phyloP scores from a whole-genome alignment of 2,329 filamentous ascomycete genomes.

The Didymella keratinophila region DNA sequence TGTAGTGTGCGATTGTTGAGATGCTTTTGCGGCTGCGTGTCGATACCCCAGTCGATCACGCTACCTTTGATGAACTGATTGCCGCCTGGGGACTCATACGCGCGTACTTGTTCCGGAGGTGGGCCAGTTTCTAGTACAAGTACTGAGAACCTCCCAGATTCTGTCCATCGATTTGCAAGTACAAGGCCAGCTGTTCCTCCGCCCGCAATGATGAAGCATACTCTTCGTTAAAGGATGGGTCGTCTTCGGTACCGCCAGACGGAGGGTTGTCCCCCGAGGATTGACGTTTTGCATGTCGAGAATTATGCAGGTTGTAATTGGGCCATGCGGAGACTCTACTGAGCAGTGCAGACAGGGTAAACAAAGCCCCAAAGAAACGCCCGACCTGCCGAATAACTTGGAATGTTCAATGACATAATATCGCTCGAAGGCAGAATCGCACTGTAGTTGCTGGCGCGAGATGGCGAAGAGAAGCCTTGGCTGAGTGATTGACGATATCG shows the following conservation, averaged over 20 bases:
- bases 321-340: slow-evolving; percentile 24
- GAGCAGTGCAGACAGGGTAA: slow-evolving; percentile 19
- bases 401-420: slow-evolving; percentile 2
- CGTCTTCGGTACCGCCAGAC: slow-evolving; percentile 11
- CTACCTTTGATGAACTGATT: slow-evolving; percentile 41
- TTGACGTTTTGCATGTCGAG: slow-evolving; percentile 24
- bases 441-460: not conserved
- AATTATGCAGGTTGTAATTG: slow-evolving; percentile 26
- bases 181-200: slow-evolving; percentile 39
- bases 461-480: not conserved
- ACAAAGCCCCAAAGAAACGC: slow-evolving; percentile 13
- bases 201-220: slow-evolving; percentile 31
- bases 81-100: slow-evolving; percentile 39
- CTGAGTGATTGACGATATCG: not conserved
- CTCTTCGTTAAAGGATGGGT: slow-evolving; percentile 27
- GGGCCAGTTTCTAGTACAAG: slow-evolving; percentile 46
- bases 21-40: slow-evolving; percentile 35
- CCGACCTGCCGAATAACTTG: slow-evolving; percentile 11
- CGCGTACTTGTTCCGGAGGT: slow-evolving; percentile 40
- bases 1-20: slow-evolving; percentile 33
- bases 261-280: slow-evolving; percentile 19
- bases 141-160: slow-evolving; percentile 35
- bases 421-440: no score
- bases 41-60: slow-evolving; percentile 42
- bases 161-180: slow-evolving; percentile 37